These are phyloP conservation scores for Podospora pseudoanserina DNA, from an alignment of 495 filamentous ascomycete species.

Conservation along the genomic window DNA sequence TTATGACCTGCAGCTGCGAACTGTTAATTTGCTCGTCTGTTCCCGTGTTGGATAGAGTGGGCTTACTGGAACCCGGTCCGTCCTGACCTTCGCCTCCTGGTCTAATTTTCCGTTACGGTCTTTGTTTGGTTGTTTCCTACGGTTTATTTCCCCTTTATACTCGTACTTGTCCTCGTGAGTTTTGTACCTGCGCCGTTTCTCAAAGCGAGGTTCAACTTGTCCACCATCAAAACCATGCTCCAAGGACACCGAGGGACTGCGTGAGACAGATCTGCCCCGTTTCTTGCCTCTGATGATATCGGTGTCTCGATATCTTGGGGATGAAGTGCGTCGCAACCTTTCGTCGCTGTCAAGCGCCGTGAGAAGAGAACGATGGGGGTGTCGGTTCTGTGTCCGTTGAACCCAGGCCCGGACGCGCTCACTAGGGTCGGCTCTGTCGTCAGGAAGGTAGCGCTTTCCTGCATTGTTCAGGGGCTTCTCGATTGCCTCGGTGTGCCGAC, in stretches of 20 bases:
- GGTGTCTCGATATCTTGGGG: background rate
- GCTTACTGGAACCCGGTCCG: background rate
- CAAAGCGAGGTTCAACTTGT: conserved; percentile 37
- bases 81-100: background rate
- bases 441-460: background rate
- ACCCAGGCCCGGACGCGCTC: conserved; percentile 37
- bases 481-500: background rate
- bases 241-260: background rate
- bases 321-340: background rate
- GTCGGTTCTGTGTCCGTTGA: conserved; percentile 27
- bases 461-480: background rate
- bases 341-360: conserved; percentile 8
- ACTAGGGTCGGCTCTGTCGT: background rate
- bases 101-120: background rate
- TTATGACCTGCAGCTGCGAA: background rate
- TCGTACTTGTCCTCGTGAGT: conserved; percentile 58
- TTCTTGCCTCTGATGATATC: conserved; percentile 17
- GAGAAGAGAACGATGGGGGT: conserved; percentile 10
- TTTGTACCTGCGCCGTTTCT: conserved; percentile 58
- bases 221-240: background rate
- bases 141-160: conserved; percentile 37
- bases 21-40: background rate
- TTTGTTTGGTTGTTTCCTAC: background rate
- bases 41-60: background rate
- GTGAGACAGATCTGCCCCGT: conserved; percentile 12